Conservation (phyloP, 306 rosid species). For the Quercus cerris region DNA sequence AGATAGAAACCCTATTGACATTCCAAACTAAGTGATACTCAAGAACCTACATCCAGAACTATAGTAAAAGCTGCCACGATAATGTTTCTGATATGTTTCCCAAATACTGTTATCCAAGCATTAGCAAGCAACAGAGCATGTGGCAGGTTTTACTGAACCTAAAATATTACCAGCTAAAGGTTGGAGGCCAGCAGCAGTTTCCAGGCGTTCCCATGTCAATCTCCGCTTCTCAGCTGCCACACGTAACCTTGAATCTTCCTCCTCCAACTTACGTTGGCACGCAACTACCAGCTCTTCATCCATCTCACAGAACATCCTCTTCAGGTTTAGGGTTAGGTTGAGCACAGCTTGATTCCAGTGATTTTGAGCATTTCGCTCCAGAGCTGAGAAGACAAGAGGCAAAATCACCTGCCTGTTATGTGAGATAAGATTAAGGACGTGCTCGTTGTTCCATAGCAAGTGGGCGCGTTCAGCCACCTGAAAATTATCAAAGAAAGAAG, state of each 20-base stretch:
- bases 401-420: slow-evolving; percentile 82
- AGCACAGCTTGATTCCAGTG: slow-evolving; percentile 99
- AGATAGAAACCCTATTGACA: slow-evolving; percentile 31
- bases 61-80: slow-evolving; percentile 3
- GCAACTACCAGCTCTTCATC: slow-evolving; percentile 77
- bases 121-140: slow-evolving; percentile 87
- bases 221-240: slow-evolving; percentile 75
- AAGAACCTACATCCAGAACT: slow-evolving; percentile 30
- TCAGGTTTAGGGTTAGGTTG: slow-evolving; percentile 76
- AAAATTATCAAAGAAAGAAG: not conserved
- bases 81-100: slow-evolving; percentile 6
- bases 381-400: slow-evolving; percentile 86
- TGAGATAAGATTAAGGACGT: slow-evolving; percentile 64
- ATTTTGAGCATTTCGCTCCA: slow-evolving; percentile 66
- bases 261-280: slow-evolving; percentile 75
- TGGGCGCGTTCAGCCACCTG: slow-evolving; percentile 98
- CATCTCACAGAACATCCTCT: slow-evolving; percentile 75
- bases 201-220: slow-evolving; percentile 82
- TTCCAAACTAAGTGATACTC: slow-evolving; percentile 21
- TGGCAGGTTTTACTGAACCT: slow-evolving; percentile 56
- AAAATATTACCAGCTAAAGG: slow-evolving; percentile 40
- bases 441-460: slow-evolving; percentile 94
- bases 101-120: slow-evolving; percentile 13
- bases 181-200: slow-evolving; percentile 53
- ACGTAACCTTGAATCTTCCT: slow-evolving; percentile 45